These are phyloP conservation scores for Kuraishia piskuri DNA, from an alignment of 805 yeast genomes.

Conservation along the genomic window DNA sequence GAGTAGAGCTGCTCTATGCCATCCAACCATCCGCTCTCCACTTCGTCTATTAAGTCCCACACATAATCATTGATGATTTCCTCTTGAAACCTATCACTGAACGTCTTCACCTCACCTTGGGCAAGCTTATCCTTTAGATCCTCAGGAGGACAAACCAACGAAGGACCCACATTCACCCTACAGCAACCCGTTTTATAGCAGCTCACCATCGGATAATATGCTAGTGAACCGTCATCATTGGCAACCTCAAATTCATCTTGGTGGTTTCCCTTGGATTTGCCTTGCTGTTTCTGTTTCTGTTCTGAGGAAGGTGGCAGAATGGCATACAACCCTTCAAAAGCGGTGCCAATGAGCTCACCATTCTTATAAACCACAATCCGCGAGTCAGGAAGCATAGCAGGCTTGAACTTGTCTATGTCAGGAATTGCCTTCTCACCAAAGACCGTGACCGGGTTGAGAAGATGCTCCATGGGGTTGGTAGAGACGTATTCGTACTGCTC, in stretches of 20 bases:
- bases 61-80: slow-evolving; percentile 71
- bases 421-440: slow-evolving; percentile 61
- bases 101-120: slow-evolving; percentile 31
- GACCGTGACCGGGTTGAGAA: slow-evolving; percentile 62
- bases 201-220: slow-evolving; percentile 87
- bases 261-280: slow-evolving; percentile 3
- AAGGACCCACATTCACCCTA: slow-evolving; percentile 59
- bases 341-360: slow-evolving; percentile 58
- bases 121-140: slow-evolving; percentile 19
- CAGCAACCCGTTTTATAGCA: slow-evolving; percentile 76
- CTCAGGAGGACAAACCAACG: slow-evolving; percentile 39
- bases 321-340: slow-evolving; percentile 60
- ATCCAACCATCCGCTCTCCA: slow-evolving; percentile 53
- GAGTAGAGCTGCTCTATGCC: slow-evolving; percentile 20
- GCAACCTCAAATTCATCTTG: slow-evolving; percentile 14
- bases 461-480: slow-evolving; percentile 63
- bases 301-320: slow-evolving; percentile 76
- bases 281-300: slow-evolving; percentile 25
- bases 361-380: slow-evolving; percentile 66
- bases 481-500: slow-evolving; percentile 79
- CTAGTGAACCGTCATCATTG: slow-evolving; percentile 76
- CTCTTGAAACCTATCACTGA: slow-evolving; percentile 56
- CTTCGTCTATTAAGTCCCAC: slow-evolving; percentile 81
- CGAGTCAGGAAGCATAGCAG: slow-evolving; percentile 47
- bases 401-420: slow-evolving; percentile 35